Evolutionary conservation across 2,329 filamentous ascomycete genomes (phyloP), one percentile per base, ranked within the genome.

Genomic region (Lachnum nothofagi): DNA sequence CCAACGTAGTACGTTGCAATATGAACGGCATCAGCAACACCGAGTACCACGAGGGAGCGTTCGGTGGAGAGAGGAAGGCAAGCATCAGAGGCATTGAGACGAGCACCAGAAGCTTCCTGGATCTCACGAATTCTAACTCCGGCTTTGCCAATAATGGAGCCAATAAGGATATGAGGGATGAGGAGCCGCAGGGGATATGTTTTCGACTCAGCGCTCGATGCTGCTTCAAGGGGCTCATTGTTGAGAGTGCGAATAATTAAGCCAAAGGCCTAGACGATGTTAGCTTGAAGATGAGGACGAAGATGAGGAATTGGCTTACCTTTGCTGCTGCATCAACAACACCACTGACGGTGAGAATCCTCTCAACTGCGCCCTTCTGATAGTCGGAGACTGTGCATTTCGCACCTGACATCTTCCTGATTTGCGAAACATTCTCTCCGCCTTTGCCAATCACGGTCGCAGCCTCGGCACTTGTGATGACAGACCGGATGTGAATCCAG

Each of bases 331-430:
- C 91, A 72, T 98, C 93, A 60, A 97, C 91, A 58, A 89, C 85
- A 55, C 93, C 93, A 70, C 91, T 97, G 53, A 98, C 93, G 25
- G 93, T 98, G 64, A 98, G 77, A 64, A 98, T 96, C 67, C 93
- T 88, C 75, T 98, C 93, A 27, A 97, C 91, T 47, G 93, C 93
- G 58, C 93, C 93, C 65, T 95, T 89, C 61, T 94, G 88, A 65
- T 97, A 98, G 71, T 98, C 93, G 73, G 91, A 96, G 61, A 98
- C 93, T 41, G 93, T 98, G 75, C 93, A 98, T 73, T 97, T 97
- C 59, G 93, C 93, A 62, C 90, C 91, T 44, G 93, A 96, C 72
- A 95, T 78, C 67, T 88, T 89, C 60, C 93, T 84, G 65, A 98
- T 97, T 72, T 95, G 89, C 60, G 91, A 95, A 41, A 98, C 93